These are phyloP conservation scores for Trichoderma guizhouense DNA, from an alignment of 2,329 filamentous ascomycete species.

Conservation along the genomic window DNA sequence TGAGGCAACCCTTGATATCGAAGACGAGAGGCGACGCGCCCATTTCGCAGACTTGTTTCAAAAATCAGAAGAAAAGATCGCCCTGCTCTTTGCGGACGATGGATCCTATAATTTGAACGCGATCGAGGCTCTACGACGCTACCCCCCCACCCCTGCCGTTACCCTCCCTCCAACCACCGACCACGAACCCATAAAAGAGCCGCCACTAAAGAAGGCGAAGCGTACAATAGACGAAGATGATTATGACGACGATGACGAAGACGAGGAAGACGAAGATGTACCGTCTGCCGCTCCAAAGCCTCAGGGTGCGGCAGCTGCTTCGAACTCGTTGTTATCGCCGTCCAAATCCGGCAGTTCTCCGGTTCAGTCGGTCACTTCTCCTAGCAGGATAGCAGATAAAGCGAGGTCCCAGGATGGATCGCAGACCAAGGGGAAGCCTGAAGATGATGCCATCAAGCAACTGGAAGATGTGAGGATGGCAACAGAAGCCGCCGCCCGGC, in stretches of 20 bases:
- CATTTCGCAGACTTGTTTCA: conserved; percentile 76
- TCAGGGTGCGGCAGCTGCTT: conserved; percentile 49
- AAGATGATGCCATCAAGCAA: conserved; percentile 88
- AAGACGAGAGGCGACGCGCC: conserved; percentile 69
- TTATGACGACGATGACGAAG: conserved; percentile 81
- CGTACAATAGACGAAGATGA: conserved; percentile 80
- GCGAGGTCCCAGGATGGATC: conserved; percentile 47
- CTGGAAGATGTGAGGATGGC: conserved; percentile 88
- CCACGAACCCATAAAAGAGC: conserved; percentile 56
- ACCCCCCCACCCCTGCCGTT: conserved; percentile 37
- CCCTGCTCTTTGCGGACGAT: conserved; percentile 65
- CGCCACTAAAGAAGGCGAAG: conserved; percentile 69
- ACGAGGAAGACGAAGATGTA: conserved; percentile 64
- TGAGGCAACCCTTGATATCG: conserved; percentile 57
- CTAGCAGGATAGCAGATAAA: conserved; percentile 55
- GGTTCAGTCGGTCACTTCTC: conserved; percentile 60
- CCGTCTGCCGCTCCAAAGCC: conserved; percentile 50
- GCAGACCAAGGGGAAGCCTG: conserved; percentile 61
- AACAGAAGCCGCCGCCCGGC: conserved; percentile 83
- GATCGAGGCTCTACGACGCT: conserved; percentile 52
- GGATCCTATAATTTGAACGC: conserved; percentile 50
- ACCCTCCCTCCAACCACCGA: conserved; percentile 55
- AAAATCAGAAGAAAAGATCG: conserved; percentile 72
- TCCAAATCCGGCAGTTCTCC: conserved; percentile 68
- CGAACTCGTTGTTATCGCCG: conserved; percentile 61